Conservation (phyloP, 2,329 filamentous ascomycete species). For the Gnomoniopsis smithogilvyi region DNA sequence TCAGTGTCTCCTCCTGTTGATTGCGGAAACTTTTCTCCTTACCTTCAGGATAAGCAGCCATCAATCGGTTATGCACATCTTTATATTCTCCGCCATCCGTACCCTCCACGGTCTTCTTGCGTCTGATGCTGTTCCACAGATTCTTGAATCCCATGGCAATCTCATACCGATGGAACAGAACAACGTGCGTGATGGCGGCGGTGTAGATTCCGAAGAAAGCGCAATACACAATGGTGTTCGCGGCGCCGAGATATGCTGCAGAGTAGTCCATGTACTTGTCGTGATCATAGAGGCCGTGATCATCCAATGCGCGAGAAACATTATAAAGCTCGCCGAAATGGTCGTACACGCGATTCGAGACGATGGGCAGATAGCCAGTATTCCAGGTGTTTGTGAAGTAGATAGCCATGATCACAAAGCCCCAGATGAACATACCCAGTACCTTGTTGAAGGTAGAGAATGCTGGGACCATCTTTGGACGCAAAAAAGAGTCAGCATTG, state of each 20-base stretch:
- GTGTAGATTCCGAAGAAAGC: constrained; percentile 55
- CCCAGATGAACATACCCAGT: constrained; percentile 52
- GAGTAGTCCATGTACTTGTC: constrained; percentile 23
- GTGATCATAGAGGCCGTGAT: constrained; percentile 18
- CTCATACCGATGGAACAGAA: constrained; percentile 50
- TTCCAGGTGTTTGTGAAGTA: constrained; percentile 8
- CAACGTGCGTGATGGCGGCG: constrained; percentile 48
- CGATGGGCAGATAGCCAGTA: constrained; percentile 45
- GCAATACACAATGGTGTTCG: constrained; percentile 37
- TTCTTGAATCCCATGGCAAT: constrained; percentile 48
- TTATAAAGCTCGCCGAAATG: constrained; percentile 48
- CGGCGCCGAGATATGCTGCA: constrained; percentile 22
- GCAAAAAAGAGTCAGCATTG: constrained; percentile 14
- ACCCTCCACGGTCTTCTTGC: constrained; percentile 33
- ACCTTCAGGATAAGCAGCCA: constrained; percentile 29
- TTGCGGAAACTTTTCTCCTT: background rate
- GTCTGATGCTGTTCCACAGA: constrained; percentile 38
- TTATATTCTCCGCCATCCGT: constrained; percentile 25
- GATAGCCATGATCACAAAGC: constrained; percentile 45
- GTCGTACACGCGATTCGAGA: constrained; percentile 49
- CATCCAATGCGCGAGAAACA: constrained; percentile 24
- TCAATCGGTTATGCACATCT: constrained; percentile 44
- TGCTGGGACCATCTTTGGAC: constrained; percentile 41
- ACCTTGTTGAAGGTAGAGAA: constrained; percentile 62
- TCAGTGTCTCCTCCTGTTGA: background rate